Base-by-base conservation (phyloP, 2,329 filamentous ascomycete species). In the Ascochyta clinopodiicola region DNA sequence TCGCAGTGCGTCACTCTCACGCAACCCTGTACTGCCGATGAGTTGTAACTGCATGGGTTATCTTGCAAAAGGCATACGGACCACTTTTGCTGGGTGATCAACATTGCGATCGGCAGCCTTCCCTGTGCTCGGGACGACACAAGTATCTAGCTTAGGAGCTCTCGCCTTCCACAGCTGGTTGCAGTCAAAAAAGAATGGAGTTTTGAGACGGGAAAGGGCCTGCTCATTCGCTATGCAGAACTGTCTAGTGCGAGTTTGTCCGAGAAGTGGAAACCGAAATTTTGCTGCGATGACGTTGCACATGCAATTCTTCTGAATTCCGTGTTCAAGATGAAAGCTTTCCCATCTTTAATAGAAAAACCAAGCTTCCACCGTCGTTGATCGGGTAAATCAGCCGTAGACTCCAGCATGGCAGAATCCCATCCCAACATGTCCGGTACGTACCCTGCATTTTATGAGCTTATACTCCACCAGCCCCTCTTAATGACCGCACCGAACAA, bases 251-350 rank as follows among this genome's bases (percentile, higher is more conserved):
- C 52, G 46, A 56, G 42, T 51, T 56, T 43, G 52, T 51, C 52
- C 52, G 52, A 56, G 25, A 40, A 24, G 24, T 45, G 42, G 34
- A 46, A 46, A 24, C 10, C 24, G 22, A 63, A 52, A 21, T 44
- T 57, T 62, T 53, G 46, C 40, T 44, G 39, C 45, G 27, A 60
- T 68, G 62, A 68, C 62, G 60, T 66, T 56, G 48, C 46, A 24
- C 45, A 68, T 66, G 56, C 57, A 62, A 65, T 65, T 68, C 56
- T 43, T 56, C 57, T 34, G 59, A 47, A 61, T 58, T 47, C 56
- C 57, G 61, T 64, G 46, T 44, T 44, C 21, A 5, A 29, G 21
- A 27, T 12, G 21, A 12, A 34, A 42, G 43, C 36, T 38, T 51
- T 51, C 35, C 52, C 37, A 56, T 56, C 43, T 47, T 50, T 35